Percentiles rank a stretch among this genome's conserved stretches.
Conservation (phyloP, 1,139 yeast genomes). For the Arxiozyma slooffiae region DNA sequence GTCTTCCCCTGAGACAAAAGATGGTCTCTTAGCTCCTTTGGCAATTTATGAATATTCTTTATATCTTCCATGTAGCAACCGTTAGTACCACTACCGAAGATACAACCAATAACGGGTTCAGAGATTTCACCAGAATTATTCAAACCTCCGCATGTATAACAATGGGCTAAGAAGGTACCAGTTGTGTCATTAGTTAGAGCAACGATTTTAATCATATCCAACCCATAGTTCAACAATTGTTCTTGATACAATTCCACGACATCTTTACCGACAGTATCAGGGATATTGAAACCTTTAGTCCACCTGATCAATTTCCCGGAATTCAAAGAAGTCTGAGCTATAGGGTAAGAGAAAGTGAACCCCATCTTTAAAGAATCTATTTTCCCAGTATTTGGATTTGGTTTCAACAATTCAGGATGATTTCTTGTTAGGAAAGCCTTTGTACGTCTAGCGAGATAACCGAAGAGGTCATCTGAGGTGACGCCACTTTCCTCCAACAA, state of each 20-base stretch:
- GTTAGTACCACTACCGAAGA: constrained; percentile 93
- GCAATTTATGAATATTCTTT: constrained; percentile 59
- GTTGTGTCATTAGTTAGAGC: constrained; percentile 94
- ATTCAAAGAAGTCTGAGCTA: constrained; percentile 68
- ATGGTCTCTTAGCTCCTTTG: constrained; percentile 33
- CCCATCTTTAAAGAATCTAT: constrained; percentile 55
- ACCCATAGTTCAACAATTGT: constrained; percentile 45
- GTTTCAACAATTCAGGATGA: constrained; percentile 39
- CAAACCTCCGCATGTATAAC: constrained; percentile 52
- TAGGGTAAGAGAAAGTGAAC: constrained; percentile 89
- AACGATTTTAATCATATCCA: constrained; percentile 53
- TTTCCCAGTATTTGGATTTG: constrained; percentile 11
- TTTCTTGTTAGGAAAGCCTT: constrained; percentile 51
- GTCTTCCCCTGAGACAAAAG: constrained; percentile 39
- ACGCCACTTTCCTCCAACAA: constrained; percentile 44
- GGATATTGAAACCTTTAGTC: constrained; percentile 88
- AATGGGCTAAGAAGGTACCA: constrained; percentile 80
- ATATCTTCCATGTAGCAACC: constrained; percentile 82
- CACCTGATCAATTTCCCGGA: constrained; percentile 78
- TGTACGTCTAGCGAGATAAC: constrained; percentile 63
- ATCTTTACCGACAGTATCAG: constrained; percentile 76
- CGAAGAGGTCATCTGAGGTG: constrained; percentile 50
- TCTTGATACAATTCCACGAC: constrained; percentile 63
- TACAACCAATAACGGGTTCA: constrained; percentile 73
- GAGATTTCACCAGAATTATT: constrained; percentile 50